phyloP scores from a whole-genome alignment of 108 stramenopile species.

The Conticribra guillardii region DNA sequence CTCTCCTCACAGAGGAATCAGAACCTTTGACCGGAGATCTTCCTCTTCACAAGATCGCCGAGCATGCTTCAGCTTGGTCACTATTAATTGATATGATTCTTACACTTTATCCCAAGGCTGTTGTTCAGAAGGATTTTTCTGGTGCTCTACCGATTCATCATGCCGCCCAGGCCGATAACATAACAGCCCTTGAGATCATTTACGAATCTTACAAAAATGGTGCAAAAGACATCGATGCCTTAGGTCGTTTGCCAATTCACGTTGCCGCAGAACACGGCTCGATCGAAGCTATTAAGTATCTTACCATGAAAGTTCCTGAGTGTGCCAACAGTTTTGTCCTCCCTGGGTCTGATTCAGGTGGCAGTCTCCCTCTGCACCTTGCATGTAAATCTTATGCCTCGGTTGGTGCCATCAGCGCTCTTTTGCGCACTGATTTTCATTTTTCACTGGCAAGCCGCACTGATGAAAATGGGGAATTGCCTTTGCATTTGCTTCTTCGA shows the following conservation, averaged over 20 bases:
- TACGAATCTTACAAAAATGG: slow-evolving; percentile 91
- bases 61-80: slow-evolving; percentile 81
- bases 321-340: slow-evolving; percentile 81
- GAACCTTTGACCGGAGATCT: slow-evolving; percentile 79
- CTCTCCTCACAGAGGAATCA: slow-evolving; percentile 79
- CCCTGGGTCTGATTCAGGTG: slow-evolving; percentile 76
- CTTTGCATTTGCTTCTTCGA: slow-evolving; percentile 83
- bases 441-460: slow-evolving; percentile 84
- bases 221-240: slow-evolving; percentile 78
- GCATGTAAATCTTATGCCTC: slow-evolving; percentile 85
- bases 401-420: slow-evolving; percentile 85
- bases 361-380: slow-evolving; percentile 83
- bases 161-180: slow-evolving; percentile 80
- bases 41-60: slow-evolving; percentile 84
- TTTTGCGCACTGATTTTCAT: slow-evolving; percentile 66
- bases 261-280: slow-evolving; percentile 88
- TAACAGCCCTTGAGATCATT: slow-evolving; percentile 85
- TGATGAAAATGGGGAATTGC: slow-evolving; percentile 88
- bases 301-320: slow-evolving; percentile 78
- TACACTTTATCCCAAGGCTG: slow-evolving; percentile 85
- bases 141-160: slow-evolving; percentile 91
- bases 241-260: slow-evolving; percentile 84
- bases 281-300: slow-evolving; percentile 84
- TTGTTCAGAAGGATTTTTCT: slow-evolving; percentile 84
- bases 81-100: slow-evolving; percentile 88